phyloP scores from a whole-genome alignment of 305 asterid species.

The Nicotiana rustica region DNA sequence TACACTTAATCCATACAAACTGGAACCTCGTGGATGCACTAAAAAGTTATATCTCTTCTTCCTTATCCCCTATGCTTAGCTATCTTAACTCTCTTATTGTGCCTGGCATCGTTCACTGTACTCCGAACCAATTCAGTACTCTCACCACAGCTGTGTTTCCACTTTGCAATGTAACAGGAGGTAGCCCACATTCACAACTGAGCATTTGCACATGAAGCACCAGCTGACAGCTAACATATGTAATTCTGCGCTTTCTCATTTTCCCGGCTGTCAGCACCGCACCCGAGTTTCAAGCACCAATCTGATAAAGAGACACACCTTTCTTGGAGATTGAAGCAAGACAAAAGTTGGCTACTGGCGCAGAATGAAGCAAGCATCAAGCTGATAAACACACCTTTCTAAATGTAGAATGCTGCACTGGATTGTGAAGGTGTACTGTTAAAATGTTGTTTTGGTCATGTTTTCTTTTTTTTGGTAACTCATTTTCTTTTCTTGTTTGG shows the following conservation, averaged over 20 bases:
- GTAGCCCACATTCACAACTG: constrained; percentile 7
- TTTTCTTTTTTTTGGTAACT: not conserved
- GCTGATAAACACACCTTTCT: not conserved
- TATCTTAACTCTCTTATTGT: constrained; percentile 9
- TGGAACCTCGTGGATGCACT: not conserved
- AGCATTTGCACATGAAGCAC: not conserved
- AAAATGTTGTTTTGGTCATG: not conserved
- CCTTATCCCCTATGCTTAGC: not conserved
- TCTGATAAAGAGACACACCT: not conserved
- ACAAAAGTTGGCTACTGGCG: no score
- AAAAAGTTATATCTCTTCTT: not conserved
- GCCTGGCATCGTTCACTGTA: not conserved
- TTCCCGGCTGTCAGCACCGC: not conserved
- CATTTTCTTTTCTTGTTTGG: constrained; percentile 6
- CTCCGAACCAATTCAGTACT: not conserved
- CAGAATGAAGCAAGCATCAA: not conserved
- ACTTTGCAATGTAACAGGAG: not conserved
- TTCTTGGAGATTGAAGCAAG: not conserved
- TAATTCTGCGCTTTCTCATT: not conserved
- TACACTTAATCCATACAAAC: not conserved
- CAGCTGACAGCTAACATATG: not conserved
- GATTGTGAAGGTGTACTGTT: no score
- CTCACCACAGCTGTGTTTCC: constrained; percentile 4
- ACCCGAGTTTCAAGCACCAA: not conserved
- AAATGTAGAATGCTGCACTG: no score